phyloP scores from a whole-genome alignment of 208 protist genomes.

The Leishmania martiniquensis region DNA sequence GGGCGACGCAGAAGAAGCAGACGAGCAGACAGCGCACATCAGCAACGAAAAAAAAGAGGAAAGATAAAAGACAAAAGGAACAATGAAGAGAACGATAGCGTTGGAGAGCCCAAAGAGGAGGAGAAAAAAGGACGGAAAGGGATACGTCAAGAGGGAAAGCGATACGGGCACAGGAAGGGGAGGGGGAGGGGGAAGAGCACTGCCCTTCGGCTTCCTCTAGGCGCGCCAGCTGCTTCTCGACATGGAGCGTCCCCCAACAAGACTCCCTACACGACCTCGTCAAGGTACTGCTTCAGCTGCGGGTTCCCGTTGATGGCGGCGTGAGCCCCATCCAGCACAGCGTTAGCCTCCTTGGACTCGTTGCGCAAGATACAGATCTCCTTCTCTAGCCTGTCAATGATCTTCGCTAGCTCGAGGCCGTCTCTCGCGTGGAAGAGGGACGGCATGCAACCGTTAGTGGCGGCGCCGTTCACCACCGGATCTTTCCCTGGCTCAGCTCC shows the following conservation, averaged over 20 bases:
- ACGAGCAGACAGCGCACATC: no score
- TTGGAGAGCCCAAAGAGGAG: no score
- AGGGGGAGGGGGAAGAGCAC: no score
- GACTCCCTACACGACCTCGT: conserved; percentile 10
- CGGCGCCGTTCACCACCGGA: background rate
- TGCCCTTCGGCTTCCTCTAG: no score
- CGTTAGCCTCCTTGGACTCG: conserved; percentile 9
- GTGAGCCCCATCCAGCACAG: conserved; percentile 10
- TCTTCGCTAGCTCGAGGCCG: conserved; percentile 17
- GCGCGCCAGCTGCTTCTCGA: background rate
- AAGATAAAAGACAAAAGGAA: no score
- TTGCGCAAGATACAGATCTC: conserved; percentile 20
- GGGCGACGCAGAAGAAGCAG: background rate
- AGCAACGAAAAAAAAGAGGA: no score
- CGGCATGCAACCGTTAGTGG: conserved; percentile 11
- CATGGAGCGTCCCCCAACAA: background rate
- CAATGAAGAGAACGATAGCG: no score
- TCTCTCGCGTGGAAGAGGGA: conserved; percentile 17
- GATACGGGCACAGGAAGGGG: no score
- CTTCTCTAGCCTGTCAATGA: conserved; percentile 18
- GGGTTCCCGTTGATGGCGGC: conserved; percentile 4
- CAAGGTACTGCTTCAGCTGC: conserved; percentile 15
- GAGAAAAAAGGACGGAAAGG: background rate
- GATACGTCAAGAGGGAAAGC: background rate
- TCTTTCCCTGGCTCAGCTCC: conserved; percentile 14